Evolutionary conservation across 2,329 filamentous ascomycete species (phyloP), one percentile per base, ranked within the genome.

Genomic region (Phialemonium atrogriseum): DNA sequence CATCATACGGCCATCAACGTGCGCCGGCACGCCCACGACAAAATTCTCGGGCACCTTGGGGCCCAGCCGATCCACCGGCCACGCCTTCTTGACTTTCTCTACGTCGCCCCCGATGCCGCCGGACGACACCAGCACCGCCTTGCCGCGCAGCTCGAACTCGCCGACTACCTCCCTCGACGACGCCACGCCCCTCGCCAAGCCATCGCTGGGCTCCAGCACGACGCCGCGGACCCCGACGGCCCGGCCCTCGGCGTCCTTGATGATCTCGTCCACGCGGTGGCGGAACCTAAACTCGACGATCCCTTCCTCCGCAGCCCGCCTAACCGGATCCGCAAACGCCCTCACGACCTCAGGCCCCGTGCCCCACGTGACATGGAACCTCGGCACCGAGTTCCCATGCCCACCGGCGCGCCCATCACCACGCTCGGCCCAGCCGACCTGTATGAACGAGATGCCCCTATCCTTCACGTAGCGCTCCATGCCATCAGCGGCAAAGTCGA

Each of bases 1-100:
- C 26, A 79, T 66, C 71, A 77, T 77, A 32, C 72, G 66, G 3
- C 74, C 74, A 40, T 79, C 74, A n/a, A 79, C 74, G 40, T 78
- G 72, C 0, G 70, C 70, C 0, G 74, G 74, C 3, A 79, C 74
- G 7, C 74, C 74, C 10, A 75, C 48, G 24, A 78, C 71, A 39
- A 78, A 75, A 38, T 58, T 59, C 38, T 68, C 50, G 0, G 74
- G 74, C 0, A 74, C 59, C 22, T 63, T 64, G 24, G 70, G 67
- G 0, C 74, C 74, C 2, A 79, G 55, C 1, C 72, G 60, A 25
- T 75, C 68, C 1, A 68, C 36, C 0, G 74, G 74, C 74, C 74
- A 79, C 2, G 58, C 60, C 23, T 63, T 60, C 45, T 70, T 73
- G 32, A 79, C 69, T 3, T 68, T 64, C 2, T 77, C 73, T n/a